Percentiles rank a stretch among this genome's conserved stretches.
Evolutionary conservation across 345 rosid species (phyloP).

Genomic region (Psidium friedrichsthalianum): DNA sequence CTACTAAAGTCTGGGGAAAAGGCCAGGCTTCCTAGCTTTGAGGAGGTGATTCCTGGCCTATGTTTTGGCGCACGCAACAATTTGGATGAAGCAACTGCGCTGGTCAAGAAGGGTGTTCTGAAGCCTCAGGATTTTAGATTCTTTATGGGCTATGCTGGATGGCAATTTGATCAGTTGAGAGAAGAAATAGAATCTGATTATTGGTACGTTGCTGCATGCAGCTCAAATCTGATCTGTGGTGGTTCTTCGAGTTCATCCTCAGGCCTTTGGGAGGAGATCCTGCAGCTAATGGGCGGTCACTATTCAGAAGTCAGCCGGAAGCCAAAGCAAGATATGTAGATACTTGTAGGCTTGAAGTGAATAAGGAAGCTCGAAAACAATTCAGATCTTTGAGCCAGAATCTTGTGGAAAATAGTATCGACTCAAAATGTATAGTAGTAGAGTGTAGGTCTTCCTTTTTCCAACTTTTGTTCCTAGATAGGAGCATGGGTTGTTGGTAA

Average conservation of each 20-base stretch:
- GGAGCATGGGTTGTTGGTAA: not conserved
- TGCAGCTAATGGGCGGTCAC: conserved; percentile 85
- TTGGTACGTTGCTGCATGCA: conserved; percentile 85
- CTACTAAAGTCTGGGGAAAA: conserved; percentile 43
- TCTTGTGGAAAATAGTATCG: conserved; percentile 2
- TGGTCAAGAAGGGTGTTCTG: conserved; percentile 66
- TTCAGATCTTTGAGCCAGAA: not conserved
- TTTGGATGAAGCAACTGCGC: conserved; percentile 69
- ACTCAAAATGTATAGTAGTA: conserved; percentile 52
- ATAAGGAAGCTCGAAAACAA: not conserved
- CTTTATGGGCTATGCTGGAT: conserved; percentile 86
- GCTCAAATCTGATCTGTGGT: conserved; percentile 59
- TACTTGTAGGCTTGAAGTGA: not conserved
- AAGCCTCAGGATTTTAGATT: conserved; percentile 79
- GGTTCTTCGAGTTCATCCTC: conserved; percentile 30
- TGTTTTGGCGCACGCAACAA: conserved; percentile 71
- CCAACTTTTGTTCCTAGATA: not conserved
- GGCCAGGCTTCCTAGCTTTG: conserved; percentile 51
- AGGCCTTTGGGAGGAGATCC: conserved; percentile 82
- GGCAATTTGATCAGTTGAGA: conserved; percentile 86
- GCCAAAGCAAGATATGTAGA: conserved; percentile 72
- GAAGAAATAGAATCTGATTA: conserved; percentile 75
- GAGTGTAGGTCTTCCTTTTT: conserved; percentile 1
- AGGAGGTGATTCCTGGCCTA: conserved; percentile 75
- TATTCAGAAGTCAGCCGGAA: conserved; percentile 86